These are phyloP conservation scores for Aspergillus cavernicola DNA, from an alignment of 495 filamentous ascomycete genomes.

Conservation along the genomic window DNA sequence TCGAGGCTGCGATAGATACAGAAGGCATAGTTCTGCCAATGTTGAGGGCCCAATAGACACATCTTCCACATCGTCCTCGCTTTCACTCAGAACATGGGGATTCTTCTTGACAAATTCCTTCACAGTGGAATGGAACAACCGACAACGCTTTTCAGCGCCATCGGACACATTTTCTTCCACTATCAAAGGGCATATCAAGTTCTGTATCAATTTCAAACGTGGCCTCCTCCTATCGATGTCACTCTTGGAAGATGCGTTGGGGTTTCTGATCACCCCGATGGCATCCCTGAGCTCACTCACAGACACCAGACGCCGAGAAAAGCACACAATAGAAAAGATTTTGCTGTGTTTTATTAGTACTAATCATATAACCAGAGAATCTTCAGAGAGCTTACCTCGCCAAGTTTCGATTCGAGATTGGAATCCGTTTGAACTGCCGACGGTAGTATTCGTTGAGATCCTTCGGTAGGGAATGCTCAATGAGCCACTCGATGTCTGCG, in stretches of 20 bases:
- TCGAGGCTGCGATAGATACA: not conserved
- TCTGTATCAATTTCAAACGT: not conserved
- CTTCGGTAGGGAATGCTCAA: not conserved
- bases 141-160: not conserved
- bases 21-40: not conserved
- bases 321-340: not conserved
- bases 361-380: not conserved
- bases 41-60: not conserved
- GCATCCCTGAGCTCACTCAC: not conserved
- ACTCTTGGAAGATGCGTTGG: not conserved
- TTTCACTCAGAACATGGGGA: not conserved
- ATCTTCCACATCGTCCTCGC: not conserved
- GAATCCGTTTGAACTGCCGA: not conserved
- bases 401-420: not conserved
- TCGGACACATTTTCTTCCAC: not conserved
- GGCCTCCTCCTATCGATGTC: not conserved
- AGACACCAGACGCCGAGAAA: not conserved
- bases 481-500: not conserved
- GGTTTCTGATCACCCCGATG: not conserved
- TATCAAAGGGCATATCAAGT: not conserved
- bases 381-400: not conserved
- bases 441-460: not conserved
- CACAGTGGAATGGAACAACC: not conserved
- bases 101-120: slow-evolving; percentile 5
- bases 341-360: not conserved